A percentile compares a stretch with the other conserved stretches of the same genome.
Evolutionary conservation across 2,329 filamentous ascomycete genomes (phyloP).

Genomic region (Penicillium italicum): DNA sequence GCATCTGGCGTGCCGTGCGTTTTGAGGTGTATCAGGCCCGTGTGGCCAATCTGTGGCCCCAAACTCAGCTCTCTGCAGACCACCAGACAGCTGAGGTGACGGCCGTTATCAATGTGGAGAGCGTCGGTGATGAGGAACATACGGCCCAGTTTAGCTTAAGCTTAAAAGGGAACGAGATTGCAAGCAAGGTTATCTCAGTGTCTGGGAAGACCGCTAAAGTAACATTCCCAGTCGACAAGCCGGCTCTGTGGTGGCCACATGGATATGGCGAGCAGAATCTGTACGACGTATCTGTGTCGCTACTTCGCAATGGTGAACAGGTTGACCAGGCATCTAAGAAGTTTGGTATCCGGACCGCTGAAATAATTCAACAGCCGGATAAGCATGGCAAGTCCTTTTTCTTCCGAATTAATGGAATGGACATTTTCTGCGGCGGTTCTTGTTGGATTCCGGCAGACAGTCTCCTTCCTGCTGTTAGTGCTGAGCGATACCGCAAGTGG

Average conservation of each 20-base stretch:
- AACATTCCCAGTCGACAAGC: slow-evolving; percentile 42
- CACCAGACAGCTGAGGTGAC: slow-evolving; percentile 39
- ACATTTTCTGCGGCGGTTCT: slow-evolving; percentile 63
- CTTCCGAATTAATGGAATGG: slow-evolving; percentile 62
- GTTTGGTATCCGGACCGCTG: slow-evolving; percentile 54
- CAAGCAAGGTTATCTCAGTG: slow-evolving; percentile 42
- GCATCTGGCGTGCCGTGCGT: slow-evolving; percentile 64
- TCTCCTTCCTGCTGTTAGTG: slow-evolving; percentile 54
- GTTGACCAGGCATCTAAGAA: slow-evolving; percentile 48
- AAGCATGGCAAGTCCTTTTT: slow-evolving; percentile 60
- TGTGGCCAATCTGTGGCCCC: slow-evolving; percentile 57
- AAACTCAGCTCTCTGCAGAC: slow-evolving; percentile 39
- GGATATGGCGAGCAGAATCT: slow-evolving; percentile 57
- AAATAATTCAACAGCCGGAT: slow-evolving; percentile 43
- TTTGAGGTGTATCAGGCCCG: slow-evolving; percentile 61
- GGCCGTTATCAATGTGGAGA: slow-evolving; percentile 39
- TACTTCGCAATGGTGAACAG: slow-evolving; percentile 37
- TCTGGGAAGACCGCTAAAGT: slow-evolving; percentile 32
- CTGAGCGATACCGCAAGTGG: slow-evolving; percentile 57
- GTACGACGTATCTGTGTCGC: slow-evolving; percentile 52
- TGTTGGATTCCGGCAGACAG: slow-evolving; percentile 66
- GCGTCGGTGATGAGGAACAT: slow-evolving; percentile 18
- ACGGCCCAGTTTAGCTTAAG: slow-evolving; percentile 34
- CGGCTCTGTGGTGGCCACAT: slow-evolving; percentile 58
- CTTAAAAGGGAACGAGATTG: slow-evolving; percentile 33